Percentiles rank a stretch among this genome's conserved stretches.
These are phyloP conservation scores for Tephrocybe rancida DNA, from an alignment of 768 basidiomycete species.

Conservation along the genomic window DNA sequence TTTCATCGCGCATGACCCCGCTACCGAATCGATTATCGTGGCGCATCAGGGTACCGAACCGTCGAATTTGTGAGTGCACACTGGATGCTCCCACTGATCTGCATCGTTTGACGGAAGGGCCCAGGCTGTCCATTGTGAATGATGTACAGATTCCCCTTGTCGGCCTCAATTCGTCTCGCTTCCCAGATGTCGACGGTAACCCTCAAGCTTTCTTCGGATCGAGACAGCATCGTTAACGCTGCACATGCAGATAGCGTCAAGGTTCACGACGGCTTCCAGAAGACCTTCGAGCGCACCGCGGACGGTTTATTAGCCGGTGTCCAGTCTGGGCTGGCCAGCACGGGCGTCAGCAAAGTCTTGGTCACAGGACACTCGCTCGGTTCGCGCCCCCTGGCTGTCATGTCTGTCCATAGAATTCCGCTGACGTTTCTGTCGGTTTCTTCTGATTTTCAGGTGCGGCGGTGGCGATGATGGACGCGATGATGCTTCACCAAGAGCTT, in stretches of 20 bases:
- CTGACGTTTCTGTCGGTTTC: background rate
- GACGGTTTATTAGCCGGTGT: constrained; percentile 33
- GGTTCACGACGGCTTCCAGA: constrained; percentile 42
- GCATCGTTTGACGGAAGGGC: background rate
- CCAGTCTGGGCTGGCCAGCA: constrained; percentile 27
- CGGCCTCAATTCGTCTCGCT: constrained; percentile 30
- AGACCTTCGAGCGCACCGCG: constrained; percentile 40
- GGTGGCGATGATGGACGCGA: constrained; percentile 45
- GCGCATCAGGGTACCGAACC: constrained; percentile 44
- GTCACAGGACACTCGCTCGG: constrained; percentile 46
- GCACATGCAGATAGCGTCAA: constrained; percentile 33
- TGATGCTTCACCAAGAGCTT: constrained; percentile 40
- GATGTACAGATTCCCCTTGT: constrained; percentile 32
- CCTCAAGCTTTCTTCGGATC: background rate
- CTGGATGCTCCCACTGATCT: background rate
- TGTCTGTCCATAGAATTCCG: background rate
- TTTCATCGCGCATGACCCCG: constrained; percentile 38
- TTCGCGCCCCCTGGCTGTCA: constrained; percentile 8
- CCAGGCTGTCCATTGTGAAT: constrained; percentile 36
- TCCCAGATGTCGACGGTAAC: constrained; percentile 27
- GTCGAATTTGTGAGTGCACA: constrained; percentile 25
- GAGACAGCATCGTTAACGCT: too few relatives aligned
- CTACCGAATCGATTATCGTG: constrained; percentile 35
- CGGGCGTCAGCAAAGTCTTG: constrained; percentile 31
- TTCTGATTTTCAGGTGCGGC: constrained; percentile 39